Base-by-base conservation (phyloP, 345 rosid species). In the Gossypium herbaceum region DNA sequence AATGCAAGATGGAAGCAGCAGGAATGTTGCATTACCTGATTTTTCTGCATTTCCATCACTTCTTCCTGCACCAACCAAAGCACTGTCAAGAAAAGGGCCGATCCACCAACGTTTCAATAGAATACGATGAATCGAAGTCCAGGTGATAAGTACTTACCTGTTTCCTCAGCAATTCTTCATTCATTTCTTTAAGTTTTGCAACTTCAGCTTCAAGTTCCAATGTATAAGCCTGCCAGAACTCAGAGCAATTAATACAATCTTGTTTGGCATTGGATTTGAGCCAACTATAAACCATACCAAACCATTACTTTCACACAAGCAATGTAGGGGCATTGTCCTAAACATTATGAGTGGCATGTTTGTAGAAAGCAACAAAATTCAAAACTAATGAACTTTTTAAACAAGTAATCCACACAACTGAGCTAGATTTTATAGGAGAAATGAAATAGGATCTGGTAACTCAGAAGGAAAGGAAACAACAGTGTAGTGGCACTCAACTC, bases 141-240 rank as follows among this genome's bases (percentile, higher is more conserved):
- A 34, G 41, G 41, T 34, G 7, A 34, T 34, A 34, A 34, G 41
- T 34, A 34, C 41, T 34, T 34, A 34, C 41, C 7, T 34, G 41
- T 80, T 90, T 91, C 74, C 45, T 91, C 78, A 68, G 83, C 81
- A 95, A 79, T 76, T 93, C 97, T 79, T 87, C 77, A 75, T 95
- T 95, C 81, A 83, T 51, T 79, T 88, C 89, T 78, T 93, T 93
- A 15, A 93, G 88, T 80, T 88, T 90, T 48, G 93, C 92, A 73
- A 95, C 82, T 83, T 93, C 97, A 76, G 91, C 91, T 87, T 95
- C 99, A 77, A 95, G 83, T 81, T 95, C 98, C 88, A 88, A 61
- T 2, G 97, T 93, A 72, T 95, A 95, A 15, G 99, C 99, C 99
- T 95, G 84, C 73, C 64, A 80, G 48, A 67, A 73, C 77, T 62